Percentiles rank a stretch among this genome's conserved stretches.
phyloP scores from a whole-genome alignment of 345 rosid genomes.

The Eucalyptus lansdowneana region DNA sequence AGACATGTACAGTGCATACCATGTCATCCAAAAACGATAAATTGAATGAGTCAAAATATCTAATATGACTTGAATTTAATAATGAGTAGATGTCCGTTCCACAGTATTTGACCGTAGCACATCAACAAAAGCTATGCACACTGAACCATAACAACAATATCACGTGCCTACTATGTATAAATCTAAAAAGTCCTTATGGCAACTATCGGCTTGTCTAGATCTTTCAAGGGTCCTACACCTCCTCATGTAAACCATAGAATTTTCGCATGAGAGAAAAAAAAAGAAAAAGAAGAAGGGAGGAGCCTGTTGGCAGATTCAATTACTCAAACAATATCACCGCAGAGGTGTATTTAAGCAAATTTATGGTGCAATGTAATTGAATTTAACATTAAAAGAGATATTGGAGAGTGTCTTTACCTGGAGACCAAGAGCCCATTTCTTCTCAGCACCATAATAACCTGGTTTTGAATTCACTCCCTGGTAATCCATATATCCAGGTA shows the following conservation, averaged over 20 bases:
- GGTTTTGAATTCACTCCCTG: constrained; percentile 57
- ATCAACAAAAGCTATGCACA: background rate
- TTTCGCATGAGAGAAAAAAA: background rate
- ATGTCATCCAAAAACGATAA: background rate
- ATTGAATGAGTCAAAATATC: background rate
- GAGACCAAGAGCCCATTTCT: constrained; percentile 99
- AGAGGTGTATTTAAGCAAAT: background rate
- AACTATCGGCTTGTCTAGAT: background rate
- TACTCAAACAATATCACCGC: background rate
- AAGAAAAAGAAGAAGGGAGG: background rate
- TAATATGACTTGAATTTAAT: background rate
- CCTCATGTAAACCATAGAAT: background rate
- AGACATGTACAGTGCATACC: background rate
- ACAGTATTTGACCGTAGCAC: background rate
- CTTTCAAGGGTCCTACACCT: background rate
- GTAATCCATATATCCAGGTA: constrained; percentile 63
- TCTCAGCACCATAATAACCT: constrained; percentile 48
- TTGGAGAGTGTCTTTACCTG: constrained; percentile 37
- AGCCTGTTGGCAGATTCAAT: background rate
- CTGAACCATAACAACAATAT: background rate
- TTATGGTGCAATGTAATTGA: background rate
- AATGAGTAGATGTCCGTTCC: background rate
- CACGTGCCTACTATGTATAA: background rate
- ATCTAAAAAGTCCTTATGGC: background rate
- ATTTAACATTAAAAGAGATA: background rate